Percentiles rank a stretch among this genome's conserved stretches.
Evolutionary conservation across 768 basidiomycete genomes (phyloP).

Genomic region (Suillus plorans): DNA sequence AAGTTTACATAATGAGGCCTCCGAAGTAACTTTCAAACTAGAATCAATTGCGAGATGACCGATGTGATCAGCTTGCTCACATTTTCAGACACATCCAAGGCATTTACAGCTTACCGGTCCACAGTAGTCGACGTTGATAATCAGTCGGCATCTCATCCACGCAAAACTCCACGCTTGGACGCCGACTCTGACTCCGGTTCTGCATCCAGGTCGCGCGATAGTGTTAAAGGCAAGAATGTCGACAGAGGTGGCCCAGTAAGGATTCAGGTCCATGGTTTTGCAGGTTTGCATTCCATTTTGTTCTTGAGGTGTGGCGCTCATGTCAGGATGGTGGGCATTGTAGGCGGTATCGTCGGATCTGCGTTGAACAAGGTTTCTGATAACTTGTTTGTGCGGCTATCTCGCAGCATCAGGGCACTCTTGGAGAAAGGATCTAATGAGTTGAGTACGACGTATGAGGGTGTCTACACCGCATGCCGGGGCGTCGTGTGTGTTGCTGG

Average conservation of each 20-base stretch:
- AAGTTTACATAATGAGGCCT: not conserved
- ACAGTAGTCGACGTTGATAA: conserved; percentile 38
- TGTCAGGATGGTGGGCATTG: too few relatives aligned
- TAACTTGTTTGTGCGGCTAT: conserved; percentile 30
- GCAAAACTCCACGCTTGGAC: conserved; percentile 67
- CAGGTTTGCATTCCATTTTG: conserved; percentile 27
- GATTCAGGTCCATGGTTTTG: conserved; percentile 47
- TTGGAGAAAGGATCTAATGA: conserved; percentile 38
- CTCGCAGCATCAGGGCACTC: conserved; percentile 38
- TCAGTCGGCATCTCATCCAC: conserved; percentile 57
- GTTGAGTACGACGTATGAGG: conserved; percentile 53
- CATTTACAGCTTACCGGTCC: conserved; percentile 43
- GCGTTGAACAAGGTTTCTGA: conserved; percentile 10
- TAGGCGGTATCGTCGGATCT: not conserved
- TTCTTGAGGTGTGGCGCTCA: not conserved
- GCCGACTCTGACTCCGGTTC: conserved; percentile 68
- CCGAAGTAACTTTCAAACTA: not conserved
- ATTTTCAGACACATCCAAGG: conserved; percentile 51
- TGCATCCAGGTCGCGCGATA: conserved; percentile 52
- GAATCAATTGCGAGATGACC: conserved; percentile 29
- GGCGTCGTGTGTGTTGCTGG: conserved; percentile 51
- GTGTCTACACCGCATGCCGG: conserved; percentile 57
- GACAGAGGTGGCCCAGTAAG: conserved; percentile 40
- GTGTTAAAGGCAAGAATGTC: conserved; percentile 20
- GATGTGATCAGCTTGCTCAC: conserved; percentile 40